Percentiles rank a stretch among this genome's conserved stretches.
phyloP scores from a whole-genome alignment of 768 basidiomycete genomes.

The Cystofilobasidium bisporidii region DNA sequence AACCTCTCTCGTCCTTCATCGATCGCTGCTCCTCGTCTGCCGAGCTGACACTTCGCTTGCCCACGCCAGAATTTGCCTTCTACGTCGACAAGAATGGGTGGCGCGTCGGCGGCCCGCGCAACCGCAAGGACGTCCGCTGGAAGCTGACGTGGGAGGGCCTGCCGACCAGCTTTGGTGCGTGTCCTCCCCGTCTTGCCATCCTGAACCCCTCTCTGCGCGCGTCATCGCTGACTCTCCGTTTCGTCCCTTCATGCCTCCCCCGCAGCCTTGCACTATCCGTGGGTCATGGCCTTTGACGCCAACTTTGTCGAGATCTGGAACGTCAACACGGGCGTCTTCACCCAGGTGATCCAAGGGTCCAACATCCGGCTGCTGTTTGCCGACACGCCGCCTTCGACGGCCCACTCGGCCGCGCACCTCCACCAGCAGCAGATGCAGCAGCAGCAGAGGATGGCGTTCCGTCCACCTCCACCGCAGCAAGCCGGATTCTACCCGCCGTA shows the following conservation, averaged over 20 bases:
- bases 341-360: conserved; percentile 63
- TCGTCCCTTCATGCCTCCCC: not conserved
- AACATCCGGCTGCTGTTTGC: conserved; percentile 85
- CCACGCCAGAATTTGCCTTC: conserved; percentile 81
- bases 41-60: not conserved
- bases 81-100: conserved; percentile 96
- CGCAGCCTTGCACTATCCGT: conserved; percentile 86
- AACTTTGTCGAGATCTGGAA: conserved; percentile 94
- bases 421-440: conserved; percentile 28
- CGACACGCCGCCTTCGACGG: conserved; percentile 78
- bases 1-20: too few relatives aligned
- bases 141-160: conserved; percentile 95
- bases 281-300: conserved; percentile 91
- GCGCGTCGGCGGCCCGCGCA: conserved; percentile 44
- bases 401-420: conserved; percentile 47
- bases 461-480: not conserved
- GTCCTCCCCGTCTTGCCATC: not conserved
- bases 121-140: conserved; percentile 44
- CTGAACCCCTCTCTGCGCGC: not conserved
- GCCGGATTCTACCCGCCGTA: not conserved
- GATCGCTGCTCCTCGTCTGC: not conserved
- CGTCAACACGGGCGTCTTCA: conserved; percentile 80
- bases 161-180: conserved; percentile 86
- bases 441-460: conserved; percentile 21
- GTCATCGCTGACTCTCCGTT: conserved; percentile 16